Evolutionary conservation across 345 rosid species (phyloP), one percentile per base, ranked within the genome.

Genomic region (Capsella bursapastoris): DNA sequence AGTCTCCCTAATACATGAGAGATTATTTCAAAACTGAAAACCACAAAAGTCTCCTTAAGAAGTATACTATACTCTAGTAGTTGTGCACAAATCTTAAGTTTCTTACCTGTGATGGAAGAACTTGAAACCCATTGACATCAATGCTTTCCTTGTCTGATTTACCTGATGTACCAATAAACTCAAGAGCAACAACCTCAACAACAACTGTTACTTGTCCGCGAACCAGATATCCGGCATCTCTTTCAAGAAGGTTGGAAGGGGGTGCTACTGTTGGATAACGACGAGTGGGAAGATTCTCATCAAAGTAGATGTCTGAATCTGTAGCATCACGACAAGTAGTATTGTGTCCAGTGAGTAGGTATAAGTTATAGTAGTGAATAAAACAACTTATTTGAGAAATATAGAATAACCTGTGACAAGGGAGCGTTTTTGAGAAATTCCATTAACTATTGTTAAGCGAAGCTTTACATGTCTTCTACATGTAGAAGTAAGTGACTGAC

Each of bases 171-270:
- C 45, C 28, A 8, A 32, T 9, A 14, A 47, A 15, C 31, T 22
- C 10, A 29, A n/a, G 56, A 44, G 48, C 45, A 16, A 43, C 55
- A 50, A 89, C 89, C 81, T 91, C 92, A 78, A 89, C 87, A 81
- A 89, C 92, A 58, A 91, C 70, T 6, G 83, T 64, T 41, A 85
- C 75, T 4, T 78, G 75, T 68, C 89, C 88, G 80, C 81, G 78
- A 50, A 74, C 83, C 73, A 86, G 74, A 83, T 78, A 60, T 14
- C 49, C 65, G 3, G 11, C 49, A 60, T 40, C 16, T 40, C 9
- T 40, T 12, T 8, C 32, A 25, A 60, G 29, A 27, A 60, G 15
- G 27, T 22, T 60, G 4, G 32, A 60, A 40, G 65, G 65, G 4
- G 65, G 48, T 3, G 44, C 32, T 60, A 60, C 65, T 7, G 32